Evolutionary conservation across 1,284 basidiomycete genomes (phyloP), one percentile per base, ranked within the genome.

Genomic region (Phylloporus sp.): DNA sequence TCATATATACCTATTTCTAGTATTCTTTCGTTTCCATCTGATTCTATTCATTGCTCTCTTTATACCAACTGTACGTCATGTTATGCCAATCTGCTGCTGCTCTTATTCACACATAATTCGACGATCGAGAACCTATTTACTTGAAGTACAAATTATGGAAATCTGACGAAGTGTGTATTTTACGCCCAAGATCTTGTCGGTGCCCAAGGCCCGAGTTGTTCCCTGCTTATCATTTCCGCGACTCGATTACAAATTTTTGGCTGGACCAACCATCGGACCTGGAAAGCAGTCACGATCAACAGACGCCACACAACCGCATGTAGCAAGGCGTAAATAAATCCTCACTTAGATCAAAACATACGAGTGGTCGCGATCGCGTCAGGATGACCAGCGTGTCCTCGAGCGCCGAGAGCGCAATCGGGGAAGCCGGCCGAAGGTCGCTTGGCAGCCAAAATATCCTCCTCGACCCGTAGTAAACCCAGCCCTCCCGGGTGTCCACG

Each of bases 401-500:
- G 35, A 66, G 66, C 37, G 65, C 72, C 12, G 63, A 60, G 8
- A 75, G 37, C 19, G 63, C 66, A 5, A 20, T 69, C 56, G 73
- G 66, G 17, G 61, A 66, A 5, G 29, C 32, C 5, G 73, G 74
- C 53, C 67, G 71, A 14, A 73, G 43, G 29, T 68, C 67, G 23
- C 19, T 32, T 3, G 73, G 73, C 20, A 74, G 23, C 73, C 73
- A 76, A 20, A 75, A 72, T 59, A 74, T 45, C 52, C 73, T 61
- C 57, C 41, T 58, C 25, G 66, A 69, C 17, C 74, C 71, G 20
- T 45, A 59, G 58, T 60, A 68, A 12, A 74, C 64, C 72, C 70
- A 74, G 23, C 74, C 73, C 49, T 70, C 27, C 17, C 27, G 65
- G 55, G 25, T 23, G 15, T 75, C 61, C 43, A 75, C 62, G 7